A percentile compares a stretch with the other conserved stretches of the same genome.
Conservation (phyloP, 1,284 basidiomycete species). For the Abortiporus biennis region DNA sequence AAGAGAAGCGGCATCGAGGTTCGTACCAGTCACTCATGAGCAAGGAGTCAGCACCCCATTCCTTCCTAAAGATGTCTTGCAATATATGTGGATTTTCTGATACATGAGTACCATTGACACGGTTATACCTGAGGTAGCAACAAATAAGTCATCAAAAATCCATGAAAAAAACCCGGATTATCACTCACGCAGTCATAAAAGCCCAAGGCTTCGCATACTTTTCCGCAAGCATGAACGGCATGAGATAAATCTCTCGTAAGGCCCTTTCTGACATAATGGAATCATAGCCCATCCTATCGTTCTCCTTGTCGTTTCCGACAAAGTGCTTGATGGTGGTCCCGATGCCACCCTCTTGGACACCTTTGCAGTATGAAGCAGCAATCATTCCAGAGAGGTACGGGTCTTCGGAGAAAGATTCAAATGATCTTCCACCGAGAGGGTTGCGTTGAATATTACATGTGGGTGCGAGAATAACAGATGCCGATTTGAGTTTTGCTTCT, state of each 20-base stretch:
- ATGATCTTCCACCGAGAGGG: conserved; percentile 71
- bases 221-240: conserved; percentile 73
- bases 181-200: conserved; percentile 63
- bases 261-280: conserved; percentile 61
- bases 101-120: conserved; percentile 66
- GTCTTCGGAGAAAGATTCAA: conserved; percentile 80
- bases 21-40: conserved; percentile 78
- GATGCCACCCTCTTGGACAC: conserved; percentile 67
- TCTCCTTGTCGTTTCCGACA: conserved; percentile 69
- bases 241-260: conserved; percentile 75
- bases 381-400: conserved; percentile 65
- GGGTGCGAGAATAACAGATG: conserved; percentile 67
- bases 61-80: conserved; percentile 60
- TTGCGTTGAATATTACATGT: conserved; percentile 78
- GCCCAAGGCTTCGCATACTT: conserved; percentile 67
- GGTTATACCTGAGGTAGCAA: conserved; percentile 45
- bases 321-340: conserved; percentile 73
- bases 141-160: background rate
- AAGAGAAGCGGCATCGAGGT: background rate
- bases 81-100: conserved; percentile 64
- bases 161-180: background rate
- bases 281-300: conserved; percentile 60
- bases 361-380: conserved; percentile 68
- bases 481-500: conserved; percentile 67
- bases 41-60: conserved; percentile 71